Percentiles rank a stretch among this genome's conserved stretches.
Evolutionary conservation across 2,329 filamentous ascomycete genomes (phyloP).

Genomic region (Grosmannia huntii): DNA sequence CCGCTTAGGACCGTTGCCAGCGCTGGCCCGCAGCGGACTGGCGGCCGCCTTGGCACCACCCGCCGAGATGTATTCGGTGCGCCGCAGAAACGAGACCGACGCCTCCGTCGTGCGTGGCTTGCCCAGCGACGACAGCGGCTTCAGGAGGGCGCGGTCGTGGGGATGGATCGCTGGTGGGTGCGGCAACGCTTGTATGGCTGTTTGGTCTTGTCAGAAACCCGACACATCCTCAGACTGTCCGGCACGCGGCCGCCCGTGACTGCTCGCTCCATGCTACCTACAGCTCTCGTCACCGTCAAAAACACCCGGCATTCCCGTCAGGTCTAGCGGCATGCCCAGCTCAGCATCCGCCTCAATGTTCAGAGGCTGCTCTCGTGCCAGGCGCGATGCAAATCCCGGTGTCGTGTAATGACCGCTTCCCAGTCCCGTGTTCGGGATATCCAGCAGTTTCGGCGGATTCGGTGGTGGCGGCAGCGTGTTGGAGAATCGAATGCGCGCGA

Average conservation of each 20-base stretch:
- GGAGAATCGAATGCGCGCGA: constrained; percentile 87
- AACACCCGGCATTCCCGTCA: constrained; percentile 87
- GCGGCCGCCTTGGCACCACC: constrained; percentile 30
- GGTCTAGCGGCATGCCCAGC: constrained; percentile 90
- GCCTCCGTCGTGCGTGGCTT: constrained; percentile 67
- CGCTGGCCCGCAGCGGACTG: constrained; percentile 3
- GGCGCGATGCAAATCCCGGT: constrained; percentile 75
- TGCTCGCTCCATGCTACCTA: constrained; percentile 27
- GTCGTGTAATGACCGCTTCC: constrained; percentile 79
- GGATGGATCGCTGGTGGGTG: constrained; percentile 63
- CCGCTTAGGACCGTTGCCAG: constrained; percentile 19
- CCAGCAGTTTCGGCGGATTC: constrained; percentile 88
- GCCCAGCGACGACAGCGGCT: constrained; percentile 71
- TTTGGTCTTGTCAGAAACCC: neutral
- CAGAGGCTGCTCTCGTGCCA: constrained; percentile 81
- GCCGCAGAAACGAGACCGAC: constrained; percentile 82
- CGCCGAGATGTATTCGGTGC: constrained; percentile 87
- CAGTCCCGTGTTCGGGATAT: constrained; percentile 89
- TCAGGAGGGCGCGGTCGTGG: constrained; percentile 70
- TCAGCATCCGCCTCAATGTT: constrained; percentile 98
- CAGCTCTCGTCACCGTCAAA: constrained; percentile 93
- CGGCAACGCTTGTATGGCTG: constrained; percentile 72
- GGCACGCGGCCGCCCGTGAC: neutral
- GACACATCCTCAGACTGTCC: neutral
- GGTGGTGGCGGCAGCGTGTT: constrained; percentile 92